Percentiles rank a stretch among this genome's conserved stretches.
These are phyloP conservation scores for Coemansia furcata DNA, from an alignment of 192 early-diverging fungal genomes.

Conservation along the genomic window DNA sequence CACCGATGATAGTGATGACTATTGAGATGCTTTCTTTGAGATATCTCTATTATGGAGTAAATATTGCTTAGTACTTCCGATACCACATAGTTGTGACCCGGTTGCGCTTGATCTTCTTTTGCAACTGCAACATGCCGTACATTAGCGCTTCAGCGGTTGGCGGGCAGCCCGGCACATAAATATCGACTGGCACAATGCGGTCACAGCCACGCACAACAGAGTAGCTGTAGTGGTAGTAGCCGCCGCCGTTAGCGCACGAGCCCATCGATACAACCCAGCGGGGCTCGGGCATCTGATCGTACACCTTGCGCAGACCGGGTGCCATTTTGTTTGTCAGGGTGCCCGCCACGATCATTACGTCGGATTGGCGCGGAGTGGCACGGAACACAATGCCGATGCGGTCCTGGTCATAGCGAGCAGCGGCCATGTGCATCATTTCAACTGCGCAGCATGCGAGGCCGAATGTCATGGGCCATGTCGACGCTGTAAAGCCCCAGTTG, in stretches of 20 bases:
- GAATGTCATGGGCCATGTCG: constrained; percentile 90
- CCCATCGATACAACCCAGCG: constrained; percentile 99
- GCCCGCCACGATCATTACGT: constrained; percentile 99
- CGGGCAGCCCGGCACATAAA: constrained; percentile 98
- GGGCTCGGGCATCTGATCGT: constrained; percentile 89
- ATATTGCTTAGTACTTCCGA: constrained; percentile 59
- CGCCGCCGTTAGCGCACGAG: constrained; percentile 93
- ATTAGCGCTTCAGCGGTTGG: constrained; percentile 95
- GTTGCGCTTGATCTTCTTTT: constrained; percentile 95
- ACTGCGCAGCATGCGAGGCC: constrained; percentile 95
- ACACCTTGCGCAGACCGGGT: constrained; percentile 75
- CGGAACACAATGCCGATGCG: constrained; percentile 96
- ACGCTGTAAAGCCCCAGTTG: constrained; percentile 91
- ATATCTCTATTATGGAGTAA: background rate
- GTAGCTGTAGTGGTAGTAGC: constrained; percentile 99
- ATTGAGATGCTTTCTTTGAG: too few relatives aligned
- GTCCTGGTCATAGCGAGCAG: constrained; percentile 96
- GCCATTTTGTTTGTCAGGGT: constrained; percentile 99
- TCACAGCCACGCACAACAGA: constrained; percentile 96
- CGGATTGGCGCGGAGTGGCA: constrained; percentile 94
- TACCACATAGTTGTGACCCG: constrained; percentile 76
- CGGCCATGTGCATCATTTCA: constrained; percentile 99
- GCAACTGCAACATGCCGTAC: constrained; percentile 95
- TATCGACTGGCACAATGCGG: constrained; percentile 89
- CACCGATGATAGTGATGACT: background rate